Percentiles rank a stretch among this genome's conserved stretches.
phyloP scores from a whole-genome alignment of 1,284 basidiomycete species.

The Ceratobasidium sp. region DNA sequence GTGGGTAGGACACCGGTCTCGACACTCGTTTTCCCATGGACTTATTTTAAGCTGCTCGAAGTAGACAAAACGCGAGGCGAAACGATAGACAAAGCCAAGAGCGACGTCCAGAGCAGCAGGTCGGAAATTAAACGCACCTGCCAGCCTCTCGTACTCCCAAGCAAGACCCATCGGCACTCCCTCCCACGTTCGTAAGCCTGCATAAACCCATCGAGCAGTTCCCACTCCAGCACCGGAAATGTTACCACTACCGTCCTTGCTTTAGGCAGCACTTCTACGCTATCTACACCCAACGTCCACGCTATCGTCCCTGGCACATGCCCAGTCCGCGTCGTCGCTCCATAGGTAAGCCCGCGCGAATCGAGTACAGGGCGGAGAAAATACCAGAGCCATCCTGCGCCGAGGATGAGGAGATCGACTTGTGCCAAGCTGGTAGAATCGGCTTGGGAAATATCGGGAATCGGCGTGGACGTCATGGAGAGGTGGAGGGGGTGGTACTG shows the following conservation, averaged over 20 bases:
- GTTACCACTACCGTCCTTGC: slow-evolving; percentile 55
- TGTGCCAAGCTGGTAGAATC: not conserved
- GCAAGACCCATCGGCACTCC: slow-evolving; percentile 48
- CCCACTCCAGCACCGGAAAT: slow-evolving; percentile 52
- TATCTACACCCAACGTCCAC: slow-evolving; percentile 43
- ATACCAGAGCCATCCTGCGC: slow-evolving; percentile 55
- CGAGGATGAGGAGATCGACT: slow-evolving; percentile 55
- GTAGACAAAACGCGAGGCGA: not conserved
- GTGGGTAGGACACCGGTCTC: too few relatives aligned
- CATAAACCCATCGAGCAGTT: slow-evolving; percentile 47
- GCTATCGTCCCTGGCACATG: slow-evolving; percentile 51
- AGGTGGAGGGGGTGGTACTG: not conserved
- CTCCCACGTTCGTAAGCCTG: slow-evolving; percentile 45
- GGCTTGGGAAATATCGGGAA: not conserved
- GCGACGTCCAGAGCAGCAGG: slow-evolving; percentile 45
- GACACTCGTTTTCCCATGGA: too few relatives aligned
- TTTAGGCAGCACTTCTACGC: slow-evolving; percentile 50
- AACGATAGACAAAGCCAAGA: slow-evolving; percentile 25
- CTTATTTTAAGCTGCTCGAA: too few relatives aligned
- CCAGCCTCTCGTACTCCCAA: slow-evolving; percentile 52
- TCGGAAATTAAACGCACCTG: slow-evolving; percentile 45
- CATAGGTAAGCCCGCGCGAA: not conserved
- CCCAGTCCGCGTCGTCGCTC: slow-evolving; percentile 50
- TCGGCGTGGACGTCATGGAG: too few relatives aligned
- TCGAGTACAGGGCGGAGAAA: slow-evolving; percentile 54